Base-by-base conservation (phyloP, 1,284 basidiomycete genomes). In the Cryptococcus sp. region DNA sequence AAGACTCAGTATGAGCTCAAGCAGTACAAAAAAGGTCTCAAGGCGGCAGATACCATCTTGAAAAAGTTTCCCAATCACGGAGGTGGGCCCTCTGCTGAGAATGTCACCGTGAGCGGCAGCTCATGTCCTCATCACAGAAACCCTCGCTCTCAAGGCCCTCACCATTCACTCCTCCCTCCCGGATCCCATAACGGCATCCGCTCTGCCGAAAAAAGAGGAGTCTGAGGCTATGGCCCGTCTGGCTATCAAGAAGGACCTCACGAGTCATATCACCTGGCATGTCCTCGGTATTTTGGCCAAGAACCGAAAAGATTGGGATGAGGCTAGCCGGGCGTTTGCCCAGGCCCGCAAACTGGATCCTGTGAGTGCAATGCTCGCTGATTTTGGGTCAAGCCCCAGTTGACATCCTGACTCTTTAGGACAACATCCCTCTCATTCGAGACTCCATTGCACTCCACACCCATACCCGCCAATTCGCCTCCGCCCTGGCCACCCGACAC, bases 251-350 rank as follows among this genome's bases (percentile, higher is more conserved):
- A 83, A 88, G 60, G 93, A 98, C 79, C 81, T 95, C 58, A 90
- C 86, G 38, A 93, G 89, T 23, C 95, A 98, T 73, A 97, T 99
- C 71, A 89, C 88, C 71, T 98, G 96, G 95, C 96, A 99, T 75
- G 94, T 98, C 59, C 89, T 93, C 69, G 96, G 93, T 45, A 86
- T 97, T 68, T 85, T 95, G 36, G 88, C 92, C 72, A 91, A 93
- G 76, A 62, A 65, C 12, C 62, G 81, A 61, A 80, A 79, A 61
- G 80, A 82, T 66, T 83, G 79, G 69, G 73, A 76, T 35, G 80
- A 82, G 67, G 81, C 82, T 24, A 71, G 78, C 65, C 77, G 80
- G 63, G 81, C 81, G 59, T 83, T 83, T 64, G 71, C 71, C 11
- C 79, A 80, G 72, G 96, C 91, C 3, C 79, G 94, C 61, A 83